A percentile compares a stretch with the other conserved stretches of the same genome.
phyloP scores from a whole-genome alignment of 208 protist genomes.

The Sergeia podlipaevii region DNA sequence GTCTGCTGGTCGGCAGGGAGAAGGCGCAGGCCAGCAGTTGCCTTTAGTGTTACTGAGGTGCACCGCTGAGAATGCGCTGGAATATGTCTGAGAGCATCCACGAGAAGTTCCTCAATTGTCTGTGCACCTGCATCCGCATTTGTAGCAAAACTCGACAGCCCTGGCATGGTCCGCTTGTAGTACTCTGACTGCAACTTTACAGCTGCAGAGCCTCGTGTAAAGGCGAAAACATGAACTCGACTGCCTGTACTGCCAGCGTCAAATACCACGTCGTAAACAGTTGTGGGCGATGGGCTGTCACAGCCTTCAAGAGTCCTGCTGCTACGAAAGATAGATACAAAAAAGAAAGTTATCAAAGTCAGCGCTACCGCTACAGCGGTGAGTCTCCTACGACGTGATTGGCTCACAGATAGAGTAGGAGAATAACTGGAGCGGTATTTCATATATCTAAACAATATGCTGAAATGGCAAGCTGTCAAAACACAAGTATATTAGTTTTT shows the following conservation, averaged over 20 bases:
- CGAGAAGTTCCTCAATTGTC: slow-evolving; percentile 27
- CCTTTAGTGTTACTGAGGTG: slow-evolving; percentile 50
- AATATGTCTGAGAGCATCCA: slow-evolving; percentile 21
- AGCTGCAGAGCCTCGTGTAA: slow-evolving; percentile 10
- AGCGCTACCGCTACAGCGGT: too few relatives aligned
- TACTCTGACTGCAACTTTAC: slow-evolving; percentile 31
- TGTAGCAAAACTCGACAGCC: slow-evolving; percentile 35
- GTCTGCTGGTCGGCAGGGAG: slow-evolving; percentile 15
- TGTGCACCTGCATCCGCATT: slow-evolving; percentile 11
- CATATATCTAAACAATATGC: too few relatives aligned
- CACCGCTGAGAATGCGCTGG: slow-evolving; percentile 22
- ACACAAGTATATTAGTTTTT: too few relatives aligned
- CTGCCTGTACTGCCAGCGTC: slow-evolving; percentile 77
- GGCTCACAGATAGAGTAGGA: too few relatives aligned
- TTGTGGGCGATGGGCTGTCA: slow-evolving; percentile 10
- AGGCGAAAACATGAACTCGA: slow-evolving; percentile 60
- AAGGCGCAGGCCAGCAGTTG: slow-evolving; percentile 64
- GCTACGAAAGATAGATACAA: too few relatives aligned
- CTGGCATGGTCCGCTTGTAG: slow-evolving; percentile 39
- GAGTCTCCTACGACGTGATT: too few relatives aligned
- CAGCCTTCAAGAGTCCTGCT: slow-evolving; percentile 4
- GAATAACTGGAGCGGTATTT: too few relatives aligned
- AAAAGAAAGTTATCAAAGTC: too few relatives aligned
- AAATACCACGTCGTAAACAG: slow-evolving; percentile 52
- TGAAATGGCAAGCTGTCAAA: too few relatives aligned